Conservation (phyloP, 2,329 filamentous ascomycete species). For the Hirsutella thompsonii region DNA sequence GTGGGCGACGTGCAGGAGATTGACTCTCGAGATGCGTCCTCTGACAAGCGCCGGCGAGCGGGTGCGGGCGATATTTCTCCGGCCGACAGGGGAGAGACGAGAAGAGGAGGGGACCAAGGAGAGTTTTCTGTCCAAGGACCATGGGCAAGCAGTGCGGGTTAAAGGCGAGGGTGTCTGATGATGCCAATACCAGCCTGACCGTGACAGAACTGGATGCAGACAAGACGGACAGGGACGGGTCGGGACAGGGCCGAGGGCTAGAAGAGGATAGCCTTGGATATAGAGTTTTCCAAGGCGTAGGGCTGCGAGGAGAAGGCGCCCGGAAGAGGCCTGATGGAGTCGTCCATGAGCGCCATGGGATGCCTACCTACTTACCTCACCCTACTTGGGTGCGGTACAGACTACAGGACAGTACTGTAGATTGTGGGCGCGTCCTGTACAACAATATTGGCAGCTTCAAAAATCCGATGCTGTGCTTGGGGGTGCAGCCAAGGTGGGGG, state of each 20-base stretch:
- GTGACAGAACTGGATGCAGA: background rate
- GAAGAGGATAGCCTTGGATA: slow-evolving; percentile 5
- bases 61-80: slow-evolving; percentile 1
- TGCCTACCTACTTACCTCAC: too few relatives aligned
- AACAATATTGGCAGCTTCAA: too few relatives aligned
- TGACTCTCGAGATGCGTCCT: slow-evolving; percentile 4
- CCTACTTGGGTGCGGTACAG: too few relatives aligned
- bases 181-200: background rate
- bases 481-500: too few relatives aligned
- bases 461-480: too few relatives aligned
- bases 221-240: background rate
- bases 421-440: too few relatives aligned
- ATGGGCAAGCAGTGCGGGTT: background rate
- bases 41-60: slow-evolving; percentile 2
- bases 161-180: slow-evolving; percentile 1
- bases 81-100: background rate
- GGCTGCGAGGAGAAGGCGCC: slow-evolving; percentile 2
- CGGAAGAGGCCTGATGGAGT: background rate
- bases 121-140: background rate
- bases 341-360: background rate
- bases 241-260: slow-evolving; percentile 1
- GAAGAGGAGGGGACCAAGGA: background rate
- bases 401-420: too few relatives aligned
- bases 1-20: slow-evolving; percentile 1
- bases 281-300: slow-evolving; percentile 4